phyloP scores from a whole-genome alignment of 331 rosid species.

The Rhamnella rubrinervis region DNA sequence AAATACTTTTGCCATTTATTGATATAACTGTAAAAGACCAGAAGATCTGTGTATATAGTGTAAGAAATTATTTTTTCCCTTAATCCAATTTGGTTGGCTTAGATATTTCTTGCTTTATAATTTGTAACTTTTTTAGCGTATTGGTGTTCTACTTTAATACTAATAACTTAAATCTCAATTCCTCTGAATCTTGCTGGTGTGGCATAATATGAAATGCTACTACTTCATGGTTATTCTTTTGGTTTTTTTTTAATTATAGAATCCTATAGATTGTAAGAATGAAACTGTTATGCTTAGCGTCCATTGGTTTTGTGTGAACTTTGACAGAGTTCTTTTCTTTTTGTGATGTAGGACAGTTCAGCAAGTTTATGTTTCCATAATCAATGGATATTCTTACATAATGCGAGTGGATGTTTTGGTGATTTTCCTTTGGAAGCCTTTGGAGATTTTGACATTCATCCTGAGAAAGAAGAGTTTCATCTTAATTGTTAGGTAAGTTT shows the following conservation, averaged over 20 bases:
- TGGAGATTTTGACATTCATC: slow-evolving; percentile 94
- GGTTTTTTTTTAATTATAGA: not conserved
- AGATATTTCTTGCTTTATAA: not conserved
- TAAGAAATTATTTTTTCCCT: not conserved
- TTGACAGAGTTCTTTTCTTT: slow-evolving; percentile 13
- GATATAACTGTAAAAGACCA: too few species aligned
- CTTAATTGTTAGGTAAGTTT: slow-evolving; percentile 77
- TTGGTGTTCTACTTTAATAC: not conserved
- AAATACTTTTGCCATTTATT: too few species aligned
- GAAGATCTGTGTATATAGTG: too few species aligned
- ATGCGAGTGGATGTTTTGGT: slow-evolving; percentile 93
- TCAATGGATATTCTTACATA: slow-evolving; percentile 85
- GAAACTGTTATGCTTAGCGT: not conserved
- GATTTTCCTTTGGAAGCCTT: slow-evolving; percentile 86
- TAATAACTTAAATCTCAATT: not conserved
- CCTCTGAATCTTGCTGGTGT: not conserved
- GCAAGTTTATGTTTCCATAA: slow-evolving; percentile 83
- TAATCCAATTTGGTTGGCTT: not conserved
- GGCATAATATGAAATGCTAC: not conserved
- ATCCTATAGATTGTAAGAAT: slow-evolving; percentile 3
- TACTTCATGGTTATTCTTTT: not conserved
- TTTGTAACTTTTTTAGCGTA: not conserved
- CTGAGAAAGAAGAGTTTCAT: slow-evolving; percentile 89
- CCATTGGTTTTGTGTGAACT: not conserved
- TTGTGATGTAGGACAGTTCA: slow-evolving; percentile 61